These are phyloP conservation scores for Coniochaeta sp. DNA, from an alignment of 2,329 filamentous ascomycete genomes.

Conservation along the genomic window DNA sequence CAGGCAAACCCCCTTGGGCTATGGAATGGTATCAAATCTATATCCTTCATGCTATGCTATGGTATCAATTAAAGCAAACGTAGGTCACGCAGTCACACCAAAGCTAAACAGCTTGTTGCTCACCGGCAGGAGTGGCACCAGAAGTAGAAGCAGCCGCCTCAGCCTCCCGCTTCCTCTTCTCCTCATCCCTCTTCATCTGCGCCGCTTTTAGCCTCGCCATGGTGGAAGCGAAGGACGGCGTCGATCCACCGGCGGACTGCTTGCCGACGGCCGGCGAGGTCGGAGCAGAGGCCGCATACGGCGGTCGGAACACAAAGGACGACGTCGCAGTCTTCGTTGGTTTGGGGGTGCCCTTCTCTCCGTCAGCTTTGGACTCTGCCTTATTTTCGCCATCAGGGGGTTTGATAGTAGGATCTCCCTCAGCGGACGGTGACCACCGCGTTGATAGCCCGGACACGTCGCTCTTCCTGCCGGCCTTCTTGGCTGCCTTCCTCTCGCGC, in stretches of 20 bases:
- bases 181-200: constrained; percentile 43
- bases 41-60: not conserved
- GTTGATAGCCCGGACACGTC: constrained; percentile 15
- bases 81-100: not conserved
- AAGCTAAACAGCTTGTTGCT: constrained; percentile 2
- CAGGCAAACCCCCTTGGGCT: not conserved
- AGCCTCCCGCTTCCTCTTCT: constrained; percentile 39
- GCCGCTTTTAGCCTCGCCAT: constrained; percentile 51
- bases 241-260: not conserved
- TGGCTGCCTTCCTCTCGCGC: constrained; percentile 16
- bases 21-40: not conserved
- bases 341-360: constrained; percentile 13
- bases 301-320: not conserved
- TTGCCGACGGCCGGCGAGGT: constrained; percentile 1
- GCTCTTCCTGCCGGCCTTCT: constrained; percentile 29
- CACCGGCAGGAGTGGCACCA: not conserved
- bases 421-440: not conserved
- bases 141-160: constrained; percentile 27
- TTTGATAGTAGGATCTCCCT: constrained; percentile 6
- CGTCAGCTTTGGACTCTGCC: constrained; percentile 27
- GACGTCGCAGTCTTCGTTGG: not conserved
- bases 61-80: not conserved
- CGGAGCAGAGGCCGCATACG: constrained; percentile 1
- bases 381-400: constrained; percentile 8
- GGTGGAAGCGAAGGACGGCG: constrained; percentile 26